Conservation (phyloP, 2,329 filamentous ascomycete genomes). For the Alternaria ethzedia region DNA sequence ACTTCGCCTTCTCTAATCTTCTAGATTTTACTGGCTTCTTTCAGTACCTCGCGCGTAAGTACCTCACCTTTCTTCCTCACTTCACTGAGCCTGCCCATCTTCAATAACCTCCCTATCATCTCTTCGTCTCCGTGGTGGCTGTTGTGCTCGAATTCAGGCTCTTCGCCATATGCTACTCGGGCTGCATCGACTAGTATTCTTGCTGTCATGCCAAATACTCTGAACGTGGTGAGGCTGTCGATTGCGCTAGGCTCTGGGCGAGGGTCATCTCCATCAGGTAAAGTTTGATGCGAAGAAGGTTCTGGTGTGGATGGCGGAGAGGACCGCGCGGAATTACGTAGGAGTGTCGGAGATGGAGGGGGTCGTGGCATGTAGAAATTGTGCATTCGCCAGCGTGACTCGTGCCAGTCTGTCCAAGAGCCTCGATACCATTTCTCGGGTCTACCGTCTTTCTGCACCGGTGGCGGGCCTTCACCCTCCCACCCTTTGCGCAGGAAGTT, state of each 20-base stretch:
- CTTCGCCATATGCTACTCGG: constrained; percentile 78
- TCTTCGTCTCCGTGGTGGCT: constrained; percentile 70
- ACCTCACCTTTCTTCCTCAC: constrained; percentile 59
- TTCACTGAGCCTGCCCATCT: constrained; percentile 63
- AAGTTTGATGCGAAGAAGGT: background rate
- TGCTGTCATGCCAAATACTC: constrained; percentile 95
- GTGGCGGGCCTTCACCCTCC: constrained; percentile 56
- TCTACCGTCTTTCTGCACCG: constrained; percentile 41
- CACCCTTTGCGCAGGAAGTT: constrained; percentile 72
- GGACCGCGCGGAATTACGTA: constrained; percentile 7
- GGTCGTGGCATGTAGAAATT: constrained; percentile 81
- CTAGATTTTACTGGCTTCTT: constrained; percentile 57
- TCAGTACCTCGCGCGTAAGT: constrained; percentile 59
- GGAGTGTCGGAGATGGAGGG: constrained; percentile 16
- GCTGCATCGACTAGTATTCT: constrained; percentile 88
- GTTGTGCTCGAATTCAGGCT: constrained; percentile 83
- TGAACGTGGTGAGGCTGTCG: constrained; percentile 66
- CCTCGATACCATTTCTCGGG: constrained; percentile 83
- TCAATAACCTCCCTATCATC: constrained; percentile 64
- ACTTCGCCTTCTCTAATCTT: background rate
- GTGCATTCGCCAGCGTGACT: constrained; percentile 82
- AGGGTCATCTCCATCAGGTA: constrained; percentile 28
- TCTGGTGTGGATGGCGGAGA: background rate
- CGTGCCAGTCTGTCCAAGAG: constrained; percentile 79
- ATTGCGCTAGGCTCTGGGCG: constrained; percentile 47